Base-by-base conservation (phyloP, 2,329 filamentous ascomycete species). In the Trichophaea hybrida region DNA sequence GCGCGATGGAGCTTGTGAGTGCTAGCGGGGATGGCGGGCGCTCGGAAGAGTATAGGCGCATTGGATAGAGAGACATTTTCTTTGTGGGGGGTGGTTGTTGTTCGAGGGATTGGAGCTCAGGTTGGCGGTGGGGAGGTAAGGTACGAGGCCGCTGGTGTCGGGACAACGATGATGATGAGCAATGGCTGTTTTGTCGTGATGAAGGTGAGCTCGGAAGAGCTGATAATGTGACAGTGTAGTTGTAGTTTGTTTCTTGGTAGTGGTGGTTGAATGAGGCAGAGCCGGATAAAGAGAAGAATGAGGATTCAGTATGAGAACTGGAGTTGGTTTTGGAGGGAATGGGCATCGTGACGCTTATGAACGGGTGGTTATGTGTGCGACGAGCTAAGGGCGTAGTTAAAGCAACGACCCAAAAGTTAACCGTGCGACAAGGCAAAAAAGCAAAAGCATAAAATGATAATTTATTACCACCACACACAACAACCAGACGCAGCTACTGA, bases 21-120 rank as follows among this genome's bases (percentile, higher is more conserved):
- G 48, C 52, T 17, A 62, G 55, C 12, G 62, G 62, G 13, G 61
- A 60, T 38, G 55, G 60, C 34, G 62, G 62, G 7, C 54, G 62
- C 48, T 60, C 51, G 59, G 55, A 46, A 38, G 55, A 58, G n/a
- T 60, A 61, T 34, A 49, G 61, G 31, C 57, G 40, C 31, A 62
- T 60, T 52, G 51, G 50, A 37, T 57, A 57, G 13, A 50, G 40
- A 31, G 55, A 34, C 24, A 49, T 56, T 40, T 53, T 56, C 15
- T 43, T 38, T 15, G 40, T 38, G 17, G 43, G 32, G 34, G 31
- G 34, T 38, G 32, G 13, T 17, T 35, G 32, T 13, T 38, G 49
- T 10, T 56, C 12, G 57, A 17, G 37, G 44, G n/a, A 44, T 55
- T 57, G 49, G 32, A 43, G 37, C 58, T 40, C 40, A 53, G 37